phyloP scores from a whole-genome alignment of 2,329 filamentous ascomycete species.

The Calonectria pseudoreteaudii region DNA sequence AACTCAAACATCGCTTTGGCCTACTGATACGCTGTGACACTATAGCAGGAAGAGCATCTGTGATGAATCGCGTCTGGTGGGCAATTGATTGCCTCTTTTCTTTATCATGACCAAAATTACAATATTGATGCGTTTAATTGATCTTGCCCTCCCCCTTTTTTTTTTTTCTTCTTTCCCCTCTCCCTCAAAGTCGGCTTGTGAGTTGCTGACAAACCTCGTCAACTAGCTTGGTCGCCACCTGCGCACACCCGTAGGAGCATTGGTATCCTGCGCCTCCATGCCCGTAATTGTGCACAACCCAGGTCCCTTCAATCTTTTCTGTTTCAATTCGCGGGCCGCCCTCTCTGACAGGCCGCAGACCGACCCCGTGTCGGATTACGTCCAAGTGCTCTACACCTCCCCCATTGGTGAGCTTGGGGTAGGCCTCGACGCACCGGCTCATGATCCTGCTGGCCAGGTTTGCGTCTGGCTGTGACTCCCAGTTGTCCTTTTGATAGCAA shows the following conservation, averaged over 20 bases:
- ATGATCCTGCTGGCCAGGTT: slow-evolving; percentile 84
- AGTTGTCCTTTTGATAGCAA: slow-evolving; percentile 81
- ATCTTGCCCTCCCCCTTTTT: background rate
- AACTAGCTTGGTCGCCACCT: slow-evolving; percentile 26
- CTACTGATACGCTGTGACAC: background rate
- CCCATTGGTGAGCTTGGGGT: slow-evolving; percentile 71
- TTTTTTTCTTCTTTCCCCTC: background rate
- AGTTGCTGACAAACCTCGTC: slow-evolving; percentile 10
- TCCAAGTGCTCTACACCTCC: slow-evolving; percentile 78
- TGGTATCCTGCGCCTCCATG: slow-evolving; percentile 81
- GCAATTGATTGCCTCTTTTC: background rate
- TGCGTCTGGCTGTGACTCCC: slow-evolving; percentile 81
- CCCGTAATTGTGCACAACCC: slow-evolving; percentile 82
- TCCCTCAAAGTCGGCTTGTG: slow-evolving; percentile 11
- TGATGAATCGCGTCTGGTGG: background rate
- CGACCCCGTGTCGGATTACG: slow-evolving; percentile 84
- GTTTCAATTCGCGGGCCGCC: slow-evolving; percentile 82
- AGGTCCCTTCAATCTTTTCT: slow-evolving; percentile 59
- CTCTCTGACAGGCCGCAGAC: slow-evolving; percentile 78
- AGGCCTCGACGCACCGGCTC: slow-evolving; percentile 75
- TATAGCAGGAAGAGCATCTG: background rate
- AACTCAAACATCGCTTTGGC: background rate
- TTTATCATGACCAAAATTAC: background rate
- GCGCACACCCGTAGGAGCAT: slow-evolving; percentile 47
- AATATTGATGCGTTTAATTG: background rate